A percentile compares a stretch with the other conserved stretches of the same genome.
These are phyloP conservation scores for Lipomyces yarrowii DNA, from an alignment of 1,139 yeast genomes.

Conservation along the genomic window DNA sequence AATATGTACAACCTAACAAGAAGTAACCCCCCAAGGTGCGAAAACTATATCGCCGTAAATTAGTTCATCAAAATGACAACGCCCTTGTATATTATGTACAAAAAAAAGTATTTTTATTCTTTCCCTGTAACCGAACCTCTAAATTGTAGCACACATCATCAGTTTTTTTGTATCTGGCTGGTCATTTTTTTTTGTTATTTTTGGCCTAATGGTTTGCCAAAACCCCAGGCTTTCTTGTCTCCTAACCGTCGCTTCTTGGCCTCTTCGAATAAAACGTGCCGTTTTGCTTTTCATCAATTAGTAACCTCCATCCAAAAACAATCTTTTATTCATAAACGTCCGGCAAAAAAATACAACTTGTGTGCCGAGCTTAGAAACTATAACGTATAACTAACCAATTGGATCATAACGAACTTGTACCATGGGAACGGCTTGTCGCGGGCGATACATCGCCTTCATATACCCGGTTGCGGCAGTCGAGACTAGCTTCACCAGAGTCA, in stretches of 20 bases:
- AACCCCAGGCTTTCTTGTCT: constrained; percentile 46
- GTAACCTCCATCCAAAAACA: background rate
- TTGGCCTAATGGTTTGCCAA: constrained; percentile 26
- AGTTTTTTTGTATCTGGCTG: background rate
- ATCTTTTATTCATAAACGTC: background rate
- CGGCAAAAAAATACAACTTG: too few relatives aligned
- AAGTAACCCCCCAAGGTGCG: background rate
- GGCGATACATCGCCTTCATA: constrained; percentile 76
- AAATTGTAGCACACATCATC: background rate
- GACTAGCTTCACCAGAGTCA: constrained; percentile 64
- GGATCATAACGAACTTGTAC: constrained; percentile 92
- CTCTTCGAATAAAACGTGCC: constrained; percentile 88
- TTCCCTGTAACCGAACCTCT: too few relatives aligned
- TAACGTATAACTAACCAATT: constrained; percentile 44
- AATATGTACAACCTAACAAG: background rate
- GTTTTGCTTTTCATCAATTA: constrained; percentile 47
- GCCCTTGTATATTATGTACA: background rate
- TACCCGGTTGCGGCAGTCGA: constrained; percentile 89
- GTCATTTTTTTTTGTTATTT: background rate
- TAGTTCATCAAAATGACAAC: background rate
- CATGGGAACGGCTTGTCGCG: constrained; percentile 77
- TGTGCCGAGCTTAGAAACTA: too few relatives aligned
- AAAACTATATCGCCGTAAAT: background rate
- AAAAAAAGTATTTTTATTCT: background rate
- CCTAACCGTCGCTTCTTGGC: constrained; percentile 82